Base-by-base conservation (phyloP, 1,139 yeast species). In the Meyerozyma sp. region DNA sequence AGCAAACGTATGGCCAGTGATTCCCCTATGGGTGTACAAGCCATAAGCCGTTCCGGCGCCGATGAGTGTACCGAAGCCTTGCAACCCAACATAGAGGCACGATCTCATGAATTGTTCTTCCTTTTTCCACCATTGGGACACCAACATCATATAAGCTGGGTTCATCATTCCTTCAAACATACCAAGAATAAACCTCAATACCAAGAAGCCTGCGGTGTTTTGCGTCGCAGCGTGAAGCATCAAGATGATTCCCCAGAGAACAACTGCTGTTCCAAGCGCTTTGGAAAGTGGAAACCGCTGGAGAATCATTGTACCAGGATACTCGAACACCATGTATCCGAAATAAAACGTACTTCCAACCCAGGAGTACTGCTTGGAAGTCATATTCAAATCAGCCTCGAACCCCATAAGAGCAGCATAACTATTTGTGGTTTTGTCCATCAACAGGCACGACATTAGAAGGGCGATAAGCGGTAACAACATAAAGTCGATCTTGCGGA, bases 331-430 rank as follows among this genome's bases (percentile, higher is more conserved):
- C 25, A 77, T 58, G 27, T 70, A 72, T 18, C 81, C 81, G 41
- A 77, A 58, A 51, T 67, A 76, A 39, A 76, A 57, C 40, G 71
- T 61, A 1, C 78, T 63, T 5, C 76, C 68, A 8, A 69, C 51
- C 81, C 81, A 76, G 28, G 74, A 61, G 51, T 73, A 77, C 46
- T 71, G 64, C 41, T 62, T 63, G n/a, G 73, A 73, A 1, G 46
- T 50, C 45, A 76, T 56, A 14, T 36, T 20, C 20, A 16, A 13
- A 42, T 70, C 78, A 8, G 51, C 54, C 32, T 52, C 54, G 25
- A 75, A 49, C 14, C 75, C 77, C 54, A 73, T 67, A 42, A 75
- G 61, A 5, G 78, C 71, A 23, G 79, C 74, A 40, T 70, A 48
- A n/a, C 52, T 45, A 29, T 54, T 50, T 16, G 49, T 41, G 35